phyloP scores from a whole-genome alignment of 1,139 yeast species.

The Casaregolazyma suthepensis region DNA sequence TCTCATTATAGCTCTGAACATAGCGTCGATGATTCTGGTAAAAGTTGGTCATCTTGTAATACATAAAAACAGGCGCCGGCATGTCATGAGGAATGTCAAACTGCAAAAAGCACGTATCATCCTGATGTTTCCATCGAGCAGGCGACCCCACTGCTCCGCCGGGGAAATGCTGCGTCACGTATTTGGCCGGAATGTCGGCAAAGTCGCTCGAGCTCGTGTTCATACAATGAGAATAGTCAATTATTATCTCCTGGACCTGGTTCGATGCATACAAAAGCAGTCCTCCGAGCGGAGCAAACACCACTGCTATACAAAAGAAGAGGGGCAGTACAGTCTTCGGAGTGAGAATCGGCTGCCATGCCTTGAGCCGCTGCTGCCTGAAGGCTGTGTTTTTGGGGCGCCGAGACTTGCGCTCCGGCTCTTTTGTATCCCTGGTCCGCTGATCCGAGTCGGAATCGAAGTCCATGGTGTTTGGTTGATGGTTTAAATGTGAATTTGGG shows the following conservation, averaged over 20 bases:
- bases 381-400: slow-evolving; percentile 41
- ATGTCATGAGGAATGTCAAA: slow-evolving; percentile 72
- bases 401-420: slow-evolving; percentile 31
- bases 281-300: slow-evolving; percentile 89
- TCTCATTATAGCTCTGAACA: slow-evolving; percentile 86
- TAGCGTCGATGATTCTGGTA: slow-evolving; percentile 92
- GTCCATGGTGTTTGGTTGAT: slow-evolving; percentile 26
- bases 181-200: slow-evolving; percentile 56
- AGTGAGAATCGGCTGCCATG: slow-evolving; percentile 74
- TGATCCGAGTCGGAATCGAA: slow-evolving; percentile 34
- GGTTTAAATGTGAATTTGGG: background rate
- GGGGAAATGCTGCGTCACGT: slow-evolving; percentile 49
- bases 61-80: slow-evolving; percentile 70
- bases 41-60: slow-evolving; percentile 76
- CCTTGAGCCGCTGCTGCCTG: slow-evolving; percentile 42
- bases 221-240: slow-evolving; percentile 78
- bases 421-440: slow-evolving; percentile 14
- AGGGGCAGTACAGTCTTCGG: slow-evolving; percentile 86
- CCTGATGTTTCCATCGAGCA: slow-evolving; percentile 58
- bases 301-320: slow-evolving; percentile 65
- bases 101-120: slow-evolving; percentile 53
- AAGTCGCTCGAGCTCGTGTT: slow-evolving; percentile 47
- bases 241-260: slow-evolving; percentile 66
- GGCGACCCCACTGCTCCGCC: slow-evolving; percentile 24
- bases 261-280: slow-evolving; percentile 80